phyloP scores from a whole-genome alignment of 2,329 filamentous ascomycete species.

The Whalleya microplaca region DNA sequence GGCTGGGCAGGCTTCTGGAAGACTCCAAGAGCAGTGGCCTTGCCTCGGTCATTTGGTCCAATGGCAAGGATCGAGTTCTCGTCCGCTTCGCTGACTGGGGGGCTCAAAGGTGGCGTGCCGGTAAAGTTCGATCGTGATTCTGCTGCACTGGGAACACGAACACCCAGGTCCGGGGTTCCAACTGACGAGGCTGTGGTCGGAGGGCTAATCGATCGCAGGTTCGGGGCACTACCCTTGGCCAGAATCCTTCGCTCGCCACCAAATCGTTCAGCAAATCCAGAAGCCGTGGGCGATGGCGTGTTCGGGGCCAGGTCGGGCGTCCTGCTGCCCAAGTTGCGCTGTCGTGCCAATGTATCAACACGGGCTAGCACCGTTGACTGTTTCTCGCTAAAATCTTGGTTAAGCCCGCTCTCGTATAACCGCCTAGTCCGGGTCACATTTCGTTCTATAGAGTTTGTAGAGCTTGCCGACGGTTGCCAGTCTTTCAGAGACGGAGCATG shows the following conservation, averaged over 20 bases:
- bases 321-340: slow-evolving; percentile 54
- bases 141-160: slow-evolving; percentile 37
- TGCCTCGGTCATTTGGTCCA: slow-evolving; percentile 70
- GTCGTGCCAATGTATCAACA: slow-evolving; percentile 76
- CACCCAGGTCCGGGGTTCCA: slow-evolving; percentile 40
- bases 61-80: slow-evolving; percentile 69
- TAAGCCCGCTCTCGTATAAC: slow-evolving; percentile 82
- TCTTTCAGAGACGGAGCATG: slow-evolving; percentile 57
- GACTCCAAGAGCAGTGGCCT: slow-evolving; percentile 40
- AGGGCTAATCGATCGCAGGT: slow-evolving; percentile 63
- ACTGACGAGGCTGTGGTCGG: slow-evolving; percentile 44
- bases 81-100: slow-evolving; percentile 72
- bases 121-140: slow-evolving; percentile 45
- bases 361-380: slow-evolving; percentile 77
- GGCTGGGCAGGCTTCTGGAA: slow-evolving; percentile 70
- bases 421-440: slow-evolving; percentile 72
- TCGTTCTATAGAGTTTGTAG: slow-evolving; percentile 59
- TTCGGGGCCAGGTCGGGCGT: slow-evolving; percentile 54
- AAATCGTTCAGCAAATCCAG: slow-evolving; percentile 50
- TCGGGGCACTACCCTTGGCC: slow-evolving; percentile 68
- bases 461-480: slow-evolving; percentile 46
- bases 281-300: slow-evolving; percentile 50
- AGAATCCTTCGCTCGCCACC: slow-evolving; percentile 50
- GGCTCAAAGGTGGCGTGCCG: slow-evolving; percentile 61
- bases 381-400: slow-evolving; percentile 79